These are phyloP conservation scores for Holtermannia corniformis DNA, from an alignment of 768 basidiomycete species.

Conservation along the genomic window DNA sequence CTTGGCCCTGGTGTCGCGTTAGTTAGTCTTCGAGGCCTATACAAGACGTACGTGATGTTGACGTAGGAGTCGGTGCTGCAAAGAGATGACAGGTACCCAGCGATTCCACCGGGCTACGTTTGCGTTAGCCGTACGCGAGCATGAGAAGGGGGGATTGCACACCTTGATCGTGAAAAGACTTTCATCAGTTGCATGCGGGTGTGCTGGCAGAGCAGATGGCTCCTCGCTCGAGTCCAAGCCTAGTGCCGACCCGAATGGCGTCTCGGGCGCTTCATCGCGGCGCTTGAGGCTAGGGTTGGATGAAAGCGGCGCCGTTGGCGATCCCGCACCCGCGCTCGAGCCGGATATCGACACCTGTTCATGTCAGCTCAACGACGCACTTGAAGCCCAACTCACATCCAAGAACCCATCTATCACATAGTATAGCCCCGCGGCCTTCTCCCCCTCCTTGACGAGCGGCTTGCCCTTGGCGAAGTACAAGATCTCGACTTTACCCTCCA, in stretches of 20 bases:
- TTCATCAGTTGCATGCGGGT: slow-evolving; percentile 43
- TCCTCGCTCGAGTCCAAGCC: slow-evolving; percentile 12
- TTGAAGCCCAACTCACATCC: slow-evolving; percentile 52
- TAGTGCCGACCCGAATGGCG: slow-evolving; percentile 29
- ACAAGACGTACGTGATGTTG: slow-evolving; percentile 62
- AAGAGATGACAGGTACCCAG: slow-evolving; percentile 87
- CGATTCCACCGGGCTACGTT: slow-evolving; percentile 76
- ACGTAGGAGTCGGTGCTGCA: slow-evolving; percentile 91
- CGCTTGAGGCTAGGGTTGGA: too few relatives aligned
- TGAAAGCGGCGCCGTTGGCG: slow-evolving; percentile 9
- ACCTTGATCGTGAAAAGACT: slow-evolving; percentile 80
- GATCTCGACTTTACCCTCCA: slow-evolving; percentile 96
- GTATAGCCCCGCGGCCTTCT: slow-evolving; percentile 82
- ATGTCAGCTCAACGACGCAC: background rate
- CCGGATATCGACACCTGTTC: too few relatives aligned
- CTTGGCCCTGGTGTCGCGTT: slow-evolving; percentile 51
- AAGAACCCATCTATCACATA: slow-evolving; percentile 94
- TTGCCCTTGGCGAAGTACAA: slow-evolving; percentile 82
- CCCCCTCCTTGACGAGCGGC: slow-evolving; percentile 76
- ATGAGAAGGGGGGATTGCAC: background rate
- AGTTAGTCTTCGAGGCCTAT: background rate
- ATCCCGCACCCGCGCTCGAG: slow-evolving; percentile 1
- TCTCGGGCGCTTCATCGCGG: background rate
- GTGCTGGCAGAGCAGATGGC: background rate
- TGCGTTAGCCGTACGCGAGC: background rate